Base-by-base conservation (phyloP, 1,284 basidiomycete species). In the Prillingera fragicola region DNA sequence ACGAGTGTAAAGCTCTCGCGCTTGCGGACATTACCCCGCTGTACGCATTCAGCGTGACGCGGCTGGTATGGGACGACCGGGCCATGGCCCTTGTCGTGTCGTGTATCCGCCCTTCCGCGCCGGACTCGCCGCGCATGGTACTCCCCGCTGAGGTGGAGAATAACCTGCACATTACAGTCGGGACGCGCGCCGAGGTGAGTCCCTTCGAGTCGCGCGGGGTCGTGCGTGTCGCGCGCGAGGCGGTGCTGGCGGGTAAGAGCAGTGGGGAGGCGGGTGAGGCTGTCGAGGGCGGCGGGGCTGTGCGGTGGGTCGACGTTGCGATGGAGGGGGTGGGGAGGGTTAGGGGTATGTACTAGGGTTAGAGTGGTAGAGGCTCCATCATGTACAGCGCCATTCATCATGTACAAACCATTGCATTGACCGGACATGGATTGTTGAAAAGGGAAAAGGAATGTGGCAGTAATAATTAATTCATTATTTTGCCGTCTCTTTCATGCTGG, bases 141-240 rank as follows among this genome's bases (percentile, higher is more conserved):
- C 40, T 91, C 17, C 73, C 78, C 0, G 62, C 71, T 13, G 75
- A 78, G 14, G 58, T 81, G 10, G 72, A 70, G 47, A 56, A 71
- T 10, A 54, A 77, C 49, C 65, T 92, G 53, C 95, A 98, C 65
- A 79, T 98, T 48, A 98, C 95, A 0, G 81, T 97, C 4, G 95
- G 88, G 3, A 94, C 88, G 5, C 59, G 65, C 41, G 63, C 69
- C 14, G 69, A 72, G 2, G 75, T 94, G 1, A 58, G 65, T 0
- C 78, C 89, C 1, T 80, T 85, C 33, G 88, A 95, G 72, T 56
- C 56, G 14, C 53, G 64, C 35, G 55, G 56, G 21, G 33, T 69
- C 9, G 54, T 69, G 15, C 56, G 55, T 23, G 49, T 43, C 0
- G 58, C 61, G n/a, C 55, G 62, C 31, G 58, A 57, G 36, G 50